Evolutionary conservation across 2,329 filamentous ascomycete species (phyloP).

Genomic region (Pestalotiopsis sp.): DNA sequence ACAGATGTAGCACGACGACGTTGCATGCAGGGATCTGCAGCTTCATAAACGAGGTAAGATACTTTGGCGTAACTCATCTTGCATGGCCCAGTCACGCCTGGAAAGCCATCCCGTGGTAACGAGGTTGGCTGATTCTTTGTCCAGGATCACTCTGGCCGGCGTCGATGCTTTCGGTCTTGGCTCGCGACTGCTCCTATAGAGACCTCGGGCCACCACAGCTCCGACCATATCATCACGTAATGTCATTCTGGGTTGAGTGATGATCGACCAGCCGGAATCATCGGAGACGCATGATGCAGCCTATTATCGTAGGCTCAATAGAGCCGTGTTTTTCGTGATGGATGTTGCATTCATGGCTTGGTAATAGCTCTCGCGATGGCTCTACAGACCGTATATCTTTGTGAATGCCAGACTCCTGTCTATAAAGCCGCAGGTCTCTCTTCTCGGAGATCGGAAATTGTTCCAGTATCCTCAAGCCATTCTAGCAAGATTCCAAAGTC

Average conservation of each 20-base stretch:
- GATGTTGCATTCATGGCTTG: not conserved
- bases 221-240: not conserved
- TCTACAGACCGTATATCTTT: not conserved
- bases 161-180: not conserved
- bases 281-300: not conserved
- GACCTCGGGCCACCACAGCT: not conserved
- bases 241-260: not conserved
- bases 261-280: conserved; percentile 1
- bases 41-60: not conserved
- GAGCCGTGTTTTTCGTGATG: not conserved
- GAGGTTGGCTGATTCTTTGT: not conserved
- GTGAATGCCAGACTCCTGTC: not conserved
- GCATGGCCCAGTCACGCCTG: conserved; percentile 1
- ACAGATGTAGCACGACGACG: conserved; percentile 5
- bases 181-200: not conserved
- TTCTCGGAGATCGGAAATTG: not conserved
- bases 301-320: not conserved
- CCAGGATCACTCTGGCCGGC: not conserved
- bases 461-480: not conserved
- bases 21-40: conserved; percentile 4
- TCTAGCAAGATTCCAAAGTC: not conserved
- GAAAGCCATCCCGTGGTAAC: not conserved
- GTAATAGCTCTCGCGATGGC: not conserved
- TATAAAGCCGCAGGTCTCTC: not conserved
- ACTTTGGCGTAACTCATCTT: not conserved